A percentile compares a stretch with the other conserved stretches of the same genome.
phyloP scores from a whole-genome alignment of 306 rosid species.

The Styphnolobium japonicum region DNA sequence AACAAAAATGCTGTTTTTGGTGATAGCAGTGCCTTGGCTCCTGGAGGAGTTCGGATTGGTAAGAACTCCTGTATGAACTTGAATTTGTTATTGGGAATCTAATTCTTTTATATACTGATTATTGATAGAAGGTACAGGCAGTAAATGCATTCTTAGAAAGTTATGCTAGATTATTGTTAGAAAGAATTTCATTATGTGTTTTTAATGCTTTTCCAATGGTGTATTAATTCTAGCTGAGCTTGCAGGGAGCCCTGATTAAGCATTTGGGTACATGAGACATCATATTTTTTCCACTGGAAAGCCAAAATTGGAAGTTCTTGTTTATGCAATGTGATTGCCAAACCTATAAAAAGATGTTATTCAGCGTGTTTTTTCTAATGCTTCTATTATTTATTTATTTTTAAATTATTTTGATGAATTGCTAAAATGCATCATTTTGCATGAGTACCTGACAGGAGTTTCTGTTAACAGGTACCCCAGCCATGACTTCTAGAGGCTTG shows the following conservation, averaged over 20 bases:
- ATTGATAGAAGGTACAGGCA: background rate
- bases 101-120: background rate
- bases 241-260: background rate
- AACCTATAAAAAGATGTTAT: background rate
- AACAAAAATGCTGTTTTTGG: constrained; percentile 97
- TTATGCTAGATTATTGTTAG: background rate
- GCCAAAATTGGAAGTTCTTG: background rate
- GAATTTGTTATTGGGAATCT: background rate
- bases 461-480: constrained; percentile 69
- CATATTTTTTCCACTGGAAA: background rate
- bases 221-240: background rate
- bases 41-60: constrained; percentile 95
- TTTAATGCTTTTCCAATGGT: background rate
- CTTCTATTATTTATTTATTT: no score
- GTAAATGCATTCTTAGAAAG: background rate
- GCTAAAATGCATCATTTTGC: background rate
- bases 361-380: background rate
- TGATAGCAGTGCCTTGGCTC: constrained; percentile 98
- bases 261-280: background rate
- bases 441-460: constrained; percentile 13
- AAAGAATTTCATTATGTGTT: background rate
- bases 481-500: constrained; percentile 97
- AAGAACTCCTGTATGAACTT: constrained; percentile 21
- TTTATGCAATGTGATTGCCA: background rate
- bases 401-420: background rate